Evolutionary conservation across 78 protist genomes (phyloP).

Genomic region (Cavenderia fasciculata): DNA sequence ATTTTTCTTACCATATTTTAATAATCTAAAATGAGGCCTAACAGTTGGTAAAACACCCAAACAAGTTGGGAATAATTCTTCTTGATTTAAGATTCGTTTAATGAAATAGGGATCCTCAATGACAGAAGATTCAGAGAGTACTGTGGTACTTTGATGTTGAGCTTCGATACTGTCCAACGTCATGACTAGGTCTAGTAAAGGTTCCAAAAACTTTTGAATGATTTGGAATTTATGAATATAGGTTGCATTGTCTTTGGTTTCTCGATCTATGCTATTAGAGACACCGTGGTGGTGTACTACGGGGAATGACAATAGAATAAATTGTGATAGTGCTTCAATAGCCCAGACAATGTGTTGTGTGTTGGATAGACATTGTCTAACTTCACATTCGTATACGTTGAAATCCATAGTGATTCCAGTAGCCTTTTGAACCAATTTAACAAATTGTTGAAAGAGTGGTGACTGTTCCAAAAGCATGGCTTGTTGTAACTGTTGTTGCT

Average conservation of each 20-base stretch:
- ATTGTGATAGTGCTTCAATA: constrained; percentile 17
- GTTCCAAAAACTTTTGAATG: constrained; percentile 33
- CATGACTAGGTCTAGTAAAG: neutral
- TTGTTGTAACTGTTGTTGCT: neutral
- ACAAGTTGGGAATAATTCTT: constrained; percentile 39
- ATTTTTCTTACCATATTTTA: constrained; percentile 23
- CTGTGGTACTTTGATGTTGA: neutral
- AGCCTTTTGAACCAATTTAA: neutral
- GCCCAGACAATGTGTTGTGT: constrained; percentile 36
- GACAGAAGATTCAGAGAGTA: constrained; percentile 14
- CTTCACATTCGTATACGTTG: constrained; percentile 47
- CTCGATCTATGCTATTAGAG: neutral
- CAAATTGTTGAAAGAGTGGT: neutral
- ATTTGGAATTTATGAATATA: constrained; percentile 32
- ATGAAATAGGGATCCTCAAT: constrained; percentile 14
- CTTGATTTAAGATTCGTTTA: neutral
- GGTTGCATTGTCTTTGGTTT: neutral
- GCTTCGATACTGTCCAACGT: neutral
- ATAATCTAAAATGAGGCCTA: constrained; percentile 57
- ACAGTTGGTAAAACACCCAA: constrained; percentile 30
- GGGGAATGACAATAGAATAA: constrained; percentile 21
- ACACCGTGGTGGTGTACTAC: too few species aligned
- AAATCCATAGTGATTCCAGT: constrained; percentile 32
- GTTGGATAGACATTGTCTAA: constrained; percentile 47
- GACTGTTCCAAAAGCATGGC: too few species aligned